phyloP scores from a whole-genome alignment of 2,329 filamentous ascomycete species.

The Ceratocystis cacaofunesta region DNA sequence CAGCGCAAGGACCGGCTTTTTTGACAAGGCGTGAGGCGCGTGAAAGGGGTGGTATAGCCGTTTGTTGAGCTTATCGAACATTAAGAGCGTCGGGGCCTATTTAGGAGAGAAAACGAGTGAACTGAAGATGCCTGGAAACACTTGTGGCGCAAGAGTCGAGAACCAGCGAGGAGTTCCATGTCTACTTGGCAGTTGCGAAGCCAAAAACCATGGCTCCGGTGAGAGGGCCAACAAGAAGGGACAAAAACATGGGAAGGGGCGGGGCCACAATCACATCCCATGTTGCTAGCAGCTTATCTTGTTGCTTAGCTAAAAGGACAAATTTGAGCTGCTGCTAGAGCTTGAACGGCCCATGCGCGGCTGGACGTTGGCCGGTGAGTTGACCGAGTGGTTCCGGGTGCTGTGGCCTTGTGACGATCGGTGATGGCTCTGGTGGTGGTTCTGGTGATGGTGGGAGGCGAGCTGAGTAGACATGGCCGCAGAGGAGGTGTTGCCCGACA shows the following conservation, averaged over 20 bases:
- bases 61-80: neutral
- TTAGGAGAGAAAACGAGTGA: neutral
- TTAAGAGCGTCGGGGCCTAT: neutral
- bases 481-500: conserved; percentile 28
- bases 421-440: conserved; percentile 34
- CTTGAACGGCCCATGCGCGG: conserved; percentile 14
- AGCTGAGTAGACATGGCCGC: conserved; percentile 23
- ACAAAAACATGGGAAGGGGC: neutral
- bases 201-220: neutral
- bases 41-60: neutral
- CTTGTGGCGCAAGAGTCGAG: neutral
- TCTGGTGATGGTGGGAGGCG: conserved; percentile 20
- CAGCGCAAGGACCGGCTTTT: neutral
- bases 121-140: neutral
- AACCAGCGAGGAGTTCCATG: neutral
- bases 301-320: conserved; percentile 38
- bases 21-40: neutral
- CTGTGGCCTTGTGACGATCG: neutral
- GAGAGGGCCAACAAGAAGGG: neutral
- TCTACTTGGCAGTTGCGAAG: neutral
- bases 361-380: conserved; percentile 1
- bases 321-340: conserved; percentile 40
- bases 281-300: neutral
- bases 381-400: neutral
- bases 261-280: neutral